Conservation (phyloP, 805 yeast genomes). For the Saturnispora gosingensis region DNA sequence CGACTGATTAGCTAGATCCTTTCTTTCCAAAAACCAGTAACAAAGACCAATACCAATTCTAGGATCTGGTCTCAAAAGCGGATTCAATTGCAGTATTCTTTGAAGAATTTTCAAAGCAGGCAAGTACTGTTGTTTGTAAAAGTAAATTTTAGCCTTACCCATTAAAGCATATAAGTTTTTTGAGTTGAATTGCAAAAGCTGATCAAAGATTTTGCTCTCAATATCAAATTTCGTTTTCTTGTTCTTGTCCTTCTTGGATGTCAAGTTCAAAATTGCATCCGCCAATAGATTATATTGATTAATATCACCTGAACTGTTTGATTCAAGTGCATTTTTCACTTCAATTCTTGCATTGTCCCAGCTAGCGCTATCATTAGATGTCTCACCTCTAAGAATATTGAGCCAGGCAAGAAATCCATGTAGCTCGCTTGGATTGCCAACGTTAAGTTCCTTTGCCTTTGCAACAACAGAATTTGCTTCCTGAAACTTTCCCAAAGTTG, state of each 20-base stretch:
- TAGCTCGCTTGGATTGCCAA: conserved; percentile 40
- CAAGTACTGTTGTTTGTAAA: conserved; percentile 61
- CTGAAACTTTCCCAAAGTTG: conserved; percentile 44
- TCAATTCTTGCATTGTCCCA: conserved; percentile 24
- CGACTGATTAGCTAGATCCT: conserved; percentile 63
- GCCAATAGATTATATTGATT: conserved; percentile 49
- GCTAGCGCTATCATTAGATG: conserved; percentile 15
- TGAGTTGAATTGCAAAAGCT: conserved; percentile 43
- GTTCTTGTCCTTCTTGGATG: conserved; percentile 57
- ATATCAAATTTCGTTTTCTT: conserved; percentile 56
- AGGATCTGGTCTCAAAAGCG: conserved; percentile 80
- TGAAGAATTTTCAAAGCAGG: conserved; percentile 78
- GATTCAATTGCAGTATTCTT: conserved; percentile 66
- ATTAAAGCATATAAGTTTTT: conserved; percentile 67
- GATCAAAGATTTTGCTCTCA: conserved; percentile 62
- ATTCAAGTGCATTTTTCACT: conserved; percentile 37
- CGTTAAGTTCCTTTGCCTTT: conserved; percentile 44
- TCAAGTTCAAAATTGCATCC: conserved; percentile 51
- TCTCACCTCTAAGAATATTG: conserved; percentile 37
- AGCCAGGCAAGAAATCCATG: conserved; percentile 70
- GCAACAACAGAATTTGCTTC: conserved; percentile 59
- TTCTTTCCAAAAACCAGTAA: conserved; percentile 80
- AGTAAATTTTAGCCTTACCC: conserved; percentile 75
- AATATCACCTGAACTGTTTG: conserved; percentile 28
- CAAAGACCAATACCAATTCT: conserved; percentile 92